Conservation (phyloP, 208 protist species). For the Trypanosoma melophagium region DNA sequence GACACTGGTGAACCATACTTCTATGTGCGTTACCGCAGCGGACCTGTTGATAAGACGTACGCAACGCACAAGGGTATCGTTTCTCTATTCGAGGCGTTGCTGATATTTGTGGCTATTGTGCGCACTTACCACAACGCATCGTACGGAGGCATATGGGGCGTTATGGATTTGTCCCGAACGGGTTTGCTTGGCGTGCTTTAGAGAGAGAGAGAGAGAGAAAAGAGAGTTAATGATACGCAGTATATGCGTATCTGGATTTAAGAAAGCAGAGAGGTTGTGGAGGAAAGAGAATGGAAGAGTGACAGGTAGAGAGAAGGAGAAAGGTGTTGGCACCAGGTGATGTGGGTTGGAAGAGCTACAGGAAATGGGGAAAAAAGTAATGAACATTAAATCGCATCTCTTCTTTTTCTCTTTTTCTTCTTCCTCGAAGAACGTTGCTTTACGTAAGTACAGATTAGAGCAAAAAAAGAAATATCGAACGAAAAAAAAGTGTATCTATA, state of each 20-base stretch:
- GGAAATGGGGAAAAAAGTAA: neutral
- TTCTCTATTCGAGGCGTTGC: constrained; percentile 75
- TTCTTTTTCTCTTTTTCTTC: no score
- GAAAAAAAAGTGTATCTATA: neutral
- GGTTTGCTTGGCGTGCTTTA: constrained; percentile 38
- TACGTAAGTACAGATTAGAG: neutral
- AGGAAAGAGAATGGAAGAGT: neutral
- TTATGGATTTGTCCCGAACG: constrained; percentile 48
- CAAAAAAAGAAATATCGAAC: neutral
- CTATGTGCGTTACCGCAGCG: constrained; percentile 61
- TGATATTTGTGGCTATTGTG: constrained; percentile 62
- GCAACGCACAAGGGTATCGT: constrained; percentile 47
- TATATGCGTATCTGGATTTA: neutral
- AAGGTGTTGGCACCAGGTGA: no score
- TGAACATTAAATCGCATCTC: neutral
- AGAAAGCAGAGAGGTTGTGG: neutral
- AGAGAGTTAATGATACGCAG: neutral
- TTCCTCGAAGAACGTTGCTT: no score
- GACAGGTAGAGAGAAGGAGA: neutral
- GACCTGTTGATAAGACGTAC: constrained; percentile 33
- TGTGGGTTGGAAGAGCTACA: no score
- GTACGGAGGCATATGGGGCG: constrained; percentile 56
- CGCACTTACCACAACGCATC: constrained; percentile 54
- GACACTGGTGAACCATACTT: constrained; percentile 83
- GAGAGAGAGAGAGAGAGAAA: constrained; percentile 2